Base-by-base conservation (phyloP, 2,329 filamentous ascomycete genomes). In the Bretziella fagacearum region DNA sequence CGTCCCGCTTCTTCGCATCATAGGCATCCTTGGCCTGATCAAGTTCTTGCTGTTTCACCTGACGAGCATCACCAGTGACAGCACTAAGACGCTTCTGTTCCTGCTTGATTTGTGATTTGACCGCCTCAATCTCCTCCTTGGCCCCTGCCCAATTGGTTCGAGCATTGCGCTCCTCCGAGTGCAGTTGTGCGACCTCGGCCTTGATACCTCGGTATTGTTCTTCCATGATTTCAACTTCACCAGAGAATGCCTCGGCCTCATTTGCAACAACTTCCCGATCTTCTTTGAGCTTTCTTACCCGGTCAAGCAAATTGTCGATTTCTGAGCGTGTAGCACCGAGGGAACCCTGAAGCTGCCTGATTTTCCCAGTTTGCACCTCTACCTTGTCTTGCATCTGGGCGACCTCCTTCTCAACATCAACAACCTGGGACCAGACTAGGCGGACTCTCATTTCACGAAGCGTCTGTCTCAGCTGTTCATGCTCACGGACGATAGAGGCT, bases 391-490 rank as follows among this genome's bases (percentile, higher is more conserved):
- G 58, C 0, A 79, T 57, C 7, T 48, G 40, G 13, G 30, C 26
- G 22, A 37, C 33, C 2, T 63, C 56, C 29, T 60, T 63, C 60
- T 96, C 89, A 59, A 83, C 71, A 48, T 84, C 77, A 42, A 78
- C 73, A 1, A 96, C 86, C 57, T 93, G 84, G 20, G 77, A 74
- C 91, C 91, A 98, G n/a, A 81, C 79, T 52, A 84, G 67, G 62
- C 93, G 81, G 15, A 72, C 68, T 36, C 69, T 64, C 37, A 82
- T 66, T 20, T 73, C 67, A 27, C 68, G 68, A 40, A 77, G 69
- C 49, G 74, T 75, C 17, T 69, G 65, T 29, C 77, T 71, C 54
- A 93, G 69, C 11, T 69, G 69, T 40, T 79, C 68, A 47, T 83
- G 79, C 51, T 78, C 76, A 46, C 79, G 71, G 0, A 81, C 75